Conservation (phyloP, 805 yeast genomes). For the Ogataea nitratoaversa region DNA sequence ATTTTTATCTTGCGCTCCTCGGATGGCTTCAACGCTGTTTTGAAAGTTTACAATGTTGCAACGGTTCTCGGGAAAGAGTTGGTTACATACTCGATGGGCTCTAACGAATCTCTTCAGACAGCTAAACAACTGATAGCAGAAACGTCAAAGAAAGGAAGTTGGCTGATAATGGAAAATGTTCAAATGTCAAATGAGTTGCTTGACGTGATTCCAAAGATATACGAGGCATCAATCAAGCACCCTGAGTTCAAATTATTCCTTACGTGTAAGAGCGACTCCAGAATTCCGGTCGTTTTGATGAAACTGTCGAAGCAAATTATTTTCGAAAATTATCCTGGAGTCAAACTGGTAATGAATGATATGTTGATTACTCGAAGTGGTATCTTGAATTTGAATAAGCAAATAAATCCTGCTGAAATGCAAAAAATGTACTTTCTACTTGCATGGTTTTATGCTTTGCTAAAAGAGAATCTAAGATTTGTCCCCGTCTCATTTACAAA, state of each 20-base stretch:
- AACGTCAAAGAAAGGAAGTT: conserved; percentile 47
- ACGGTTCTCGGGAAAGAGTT: conserved; percentile 25
- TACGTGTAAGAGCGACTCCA: conserved; percentile 50
- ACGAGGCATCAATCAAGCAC: conserved; percentile 30
- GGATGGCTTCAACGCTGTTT: conserved; percentile 65
- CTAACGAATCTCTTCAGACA: conserved; percentile 54
- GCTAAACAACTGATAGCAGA: conserved; percentile 52
- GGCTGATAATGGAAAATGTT: conserved; percentile 79
- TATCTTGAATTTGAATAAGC: conserved; percentile 8
- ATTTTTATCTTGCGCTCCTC: conserved; percentile 51
- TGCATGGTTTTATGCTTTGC: conserved; percentile 66
- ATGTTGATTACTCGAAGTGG: conserved; percentile 24
- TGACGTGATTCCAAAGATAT: conserved; percentile 44
- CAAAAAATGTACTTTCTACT: conserved; percentile 48
- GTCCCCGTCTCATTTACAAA: conserved; percentile 61
- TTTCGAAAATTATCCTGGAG: conserved; percentile 61
- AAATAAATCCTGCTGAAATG: conserved; percentile 37
- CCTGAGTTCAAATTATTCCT: conserved; percentile 53
- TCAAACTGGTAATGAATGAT: conserved; percentile 41
- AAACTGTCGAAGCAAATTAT: conserved; percentile 50
- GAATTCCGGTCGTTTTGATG: conserved; percentile 53
- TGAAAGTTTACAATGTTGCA: conserved; percentile 46
- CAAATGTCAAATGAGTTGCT: conserved; percentile 72
- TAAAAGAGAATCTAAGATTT: conserved; percentile 55
- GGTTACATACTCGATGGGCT: conserved; percentile 64